Evolutionary conservation across 306 rosid species (phyloP).

Genomic region (Cicer chorassanicum): DNA sequence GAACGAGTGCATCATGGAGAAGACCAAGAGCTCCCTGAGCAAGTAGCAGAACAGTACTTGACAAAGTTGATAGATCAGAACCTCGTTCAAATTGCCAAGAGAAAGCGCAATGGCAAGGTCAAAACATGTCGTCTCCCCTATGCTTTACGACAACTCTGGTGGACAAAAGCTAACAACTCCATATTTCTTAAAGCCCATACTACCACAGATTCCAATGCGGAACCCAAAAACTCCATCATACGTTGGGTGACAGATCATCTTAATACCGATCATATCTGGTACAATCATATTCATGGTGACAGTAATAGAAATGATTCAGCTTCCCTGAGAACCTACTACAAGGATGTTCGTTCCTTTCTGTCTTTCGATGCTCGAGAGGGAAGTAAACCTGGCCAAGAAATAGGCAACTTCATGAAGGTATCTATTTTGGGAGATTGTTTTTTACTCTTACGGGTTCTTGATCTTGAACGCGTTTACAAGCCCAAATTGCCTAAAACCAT

Average conservation of each 20-base stretch:
- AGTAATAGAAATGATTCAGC: background rate
- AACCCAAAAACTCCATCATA: background rate
- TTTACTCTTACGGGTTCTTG: conserved; percentile 44
- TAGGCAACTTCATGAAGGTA: conserved; percentile 23
- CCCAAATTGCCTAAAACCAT: conserved; percentile 49
- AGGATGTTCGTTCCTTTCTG: conserved; percentile 34
- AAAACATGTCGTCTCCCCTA: conserved; percentile 45
- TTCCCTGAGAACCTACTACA: background rate
- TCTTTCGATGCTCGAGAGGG: conserved; percentile 50
- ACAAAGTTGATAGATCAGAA: conserved; percentile 40
- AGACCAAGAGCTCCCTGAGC: conserved; percentile 21
- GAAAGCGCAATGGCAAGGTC: conserved; percentile 45
- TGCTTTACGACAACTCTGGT: conserved; percentile 17
- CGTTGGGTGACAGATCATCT: conserved; percentile 31
- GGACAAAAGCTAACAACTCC: background rate
- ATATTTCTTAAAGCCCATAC: background rate
- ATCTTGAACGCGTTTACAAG: conserved; percentile 53
- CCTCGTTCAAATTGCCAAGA: conserved; percentile 38
- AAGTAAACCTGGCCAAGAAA: conserved; percentile 46
- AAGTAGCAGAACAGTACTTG: conserved; percentile 37
- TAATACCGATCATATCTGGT: background rate
- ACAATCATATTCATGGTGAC: conserved; percentile 33
- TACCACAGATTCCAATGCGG: background rate
- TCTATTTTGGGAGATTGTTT: conserved; percentile 36
- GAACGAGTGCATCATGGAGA: conserved; percentile 3